Conservation (phyloP, 1,284 basidiomycete species). For the Irpex sp. region DNA sequence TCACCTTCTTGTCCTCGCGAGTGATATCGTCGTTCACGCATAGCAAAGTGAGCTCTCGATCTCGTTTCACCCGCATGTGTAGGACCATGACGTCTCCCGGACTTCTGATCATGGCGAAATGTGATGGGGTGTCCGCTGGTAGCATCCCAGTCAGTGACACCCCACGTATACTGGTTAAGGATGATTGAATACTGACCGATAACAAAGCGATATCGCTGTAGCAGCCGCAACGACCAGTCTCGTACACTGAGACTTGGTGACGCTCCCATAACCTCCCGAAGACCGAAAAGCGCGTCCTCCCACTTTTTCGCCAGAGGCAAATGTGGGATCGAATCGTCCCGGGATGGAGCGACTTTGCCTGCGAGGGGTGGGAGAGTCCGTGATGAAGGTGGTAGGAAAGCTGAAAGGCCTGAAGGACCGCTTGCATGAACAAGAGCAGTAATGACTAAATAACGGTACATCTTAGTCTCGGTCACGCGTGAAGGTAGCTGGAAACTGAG, state of each 20-base stretch:
- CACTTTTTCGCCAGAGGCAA: conserved; percentile 36
- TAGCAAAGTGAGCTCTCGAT: conserved; percentile 20
- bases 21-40: conserved; percentile 28
- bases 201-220: conserved; percentile 41
- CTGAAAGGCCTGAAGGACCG: conserved; percentile 39
- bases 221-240: conserved; percentile 35
- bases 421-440: conserved; percentile 40
- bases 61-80: conserved; percentile 2
- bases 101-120: conserved; percentile 22
- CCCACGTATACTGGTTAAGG: background rate
- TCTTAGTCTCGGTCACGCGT: background rate
- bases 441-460: conserved; percentile 28
- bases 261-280: conserved; percentile 33
- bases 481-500: background rate
- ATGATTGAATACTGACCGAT: conserved; percentile 21
- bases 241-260: conserved; percentile 31
- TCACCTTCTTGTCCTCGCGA: conserved; percentile 18
- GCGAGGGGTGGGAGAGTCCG: conserved; percentile 15
- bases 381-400: conserved; percentile 36
- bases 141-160: background rate
- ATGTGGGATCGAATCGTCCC: conserved; percentile 25
- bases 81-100: conserved; percentile 13
- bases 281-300: conserved; percentile 37
- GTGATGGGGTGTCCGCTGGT: conserved; percentile 20
- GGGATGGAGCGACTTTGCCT: conserved; percentile 5